Evolutionary conservation across 345 rosid species (phyloP), one percentile per base, ranked within the genome.

Genomic region (Noccaea caerulescens): DNA sequence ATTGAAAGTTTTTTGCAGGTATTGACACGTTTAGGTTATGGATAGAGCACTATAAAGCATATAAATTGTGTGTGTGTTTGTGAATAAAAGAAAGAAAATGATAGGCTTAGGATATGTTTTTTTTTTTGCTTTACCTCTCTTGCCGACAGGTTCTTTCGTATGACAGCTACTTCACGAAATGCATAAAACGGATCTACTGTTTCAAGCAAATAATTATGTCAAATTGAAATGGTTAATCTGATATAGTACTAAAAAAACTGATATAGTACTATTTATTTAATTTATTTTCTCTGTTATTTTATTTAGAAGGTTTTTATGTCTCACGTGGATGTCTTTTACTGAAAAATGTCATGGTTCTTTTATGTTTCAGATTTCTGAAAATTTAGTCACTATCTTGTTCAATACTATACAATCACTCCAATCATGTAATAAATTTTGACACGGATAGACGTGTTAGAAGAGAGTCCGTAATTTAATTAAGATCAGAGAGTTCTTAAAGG

Each of bases 121-220:
- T 14, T 43, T 16, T 13, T 8, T 36, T 33, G 46, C 63, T 46
- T 65, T 57, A 20, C 34, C 16, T 73, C 52, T 58, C 39, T 58
- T 68, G 78, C 64, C 73, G 69, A 75, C 78, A 75, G 27, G 42
- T 68, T 60, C 47, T 60, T 74, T 23, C 61, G 51, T 60, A 16
- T 52, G 78, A 68, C 44, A 75, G 78, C 78, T 52, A 53, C 78
- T 60, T 60, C 78, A 60, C 73, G 73, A 43, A 45, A 37, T 72
- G 52, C 58, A 46, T 64, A 46, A 45, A 57, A 16, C 37, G 23
- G 45, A 9, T 73, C 53, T 49, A 49, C 53, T 37, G 58, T 8
- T 27, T 56, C 58, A 72, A 46, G 57, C 71, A 56, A 46, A 12
- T 57, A 46, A 12, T 57, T 72, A 12, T 72, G 69, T 53, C 69